phyloP scores from a whole-genome alignment of 805 yeast species.

The Starmerella gropengiesseri region DNA sequence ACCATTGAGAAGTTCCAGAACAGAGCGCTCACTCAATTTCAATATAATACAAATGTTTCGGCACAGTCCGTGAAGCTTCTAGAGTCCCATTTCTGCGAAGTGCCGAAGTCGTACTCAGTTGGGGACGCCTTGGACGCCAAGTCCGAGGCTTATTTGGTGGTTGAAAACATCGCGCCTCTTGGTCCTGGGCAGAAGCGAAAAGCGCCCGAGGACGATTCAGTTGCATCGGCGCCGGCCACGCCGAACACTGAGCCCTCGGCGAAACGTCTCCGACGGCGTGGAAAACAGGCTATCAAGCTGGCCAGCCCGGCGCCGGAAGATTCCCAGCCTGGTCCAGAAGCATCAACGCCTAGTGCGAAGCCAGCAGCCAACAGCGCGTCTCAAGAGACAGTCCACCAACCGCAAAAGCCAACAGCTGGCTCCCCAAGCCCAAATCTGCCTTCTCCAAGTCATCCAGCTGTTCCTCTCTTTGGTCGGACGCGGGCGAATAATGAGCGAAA shows the following conservation, averaged over 20 bases:
- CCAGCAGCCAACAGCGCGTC: too few relatives aligned
- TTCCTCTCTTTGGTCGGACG: too few relatives aligned
- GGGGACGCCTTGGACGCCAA: background rate
- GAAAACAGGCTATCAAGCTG: too few relatives aligned
- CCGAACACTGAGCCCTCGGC: background rate
- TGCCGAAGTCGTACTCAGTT: conserved; percentile 6
- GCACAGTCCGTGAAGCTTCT: conserved; percentile 5
- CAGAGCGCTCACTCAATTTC: conserved; percentile 6
- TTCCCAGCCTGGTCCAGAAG: too few relatives aligned
- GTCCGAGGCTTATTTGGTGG: conserved; percentile 7
- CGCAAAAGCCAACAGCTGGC: too few relatives aligned
- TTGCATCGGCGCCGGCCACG: background rate
- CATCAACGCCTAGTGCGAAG: too few relatives aligned
- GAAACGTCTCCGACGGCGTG: too few relatives aligned
- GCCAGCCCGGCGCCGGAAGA: too few relatives aligned
- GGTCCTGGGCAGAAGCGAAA: background rate
- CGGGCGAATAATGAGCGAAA: too few relatives aligned
- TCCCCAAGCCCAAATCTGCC: too few relatives aligned
- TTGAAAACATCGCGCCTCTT: conserved; percentile 1
- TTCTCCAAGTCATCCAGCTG: too few relatives aligned
- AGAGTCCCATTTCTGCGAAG: conserved; percentile 11
- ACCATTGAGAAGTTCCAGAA: conserved; percentile 2
- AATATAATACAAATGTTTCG: background rate
- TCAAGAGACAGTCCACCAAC: too few relatives aligned
- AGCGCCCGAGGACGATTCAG: background rate